phyloP scores from a whole-genome alignment of 2,329 filamentous ascomycete genomes.

The Paracorniculantispora psalliotae region DNA sequence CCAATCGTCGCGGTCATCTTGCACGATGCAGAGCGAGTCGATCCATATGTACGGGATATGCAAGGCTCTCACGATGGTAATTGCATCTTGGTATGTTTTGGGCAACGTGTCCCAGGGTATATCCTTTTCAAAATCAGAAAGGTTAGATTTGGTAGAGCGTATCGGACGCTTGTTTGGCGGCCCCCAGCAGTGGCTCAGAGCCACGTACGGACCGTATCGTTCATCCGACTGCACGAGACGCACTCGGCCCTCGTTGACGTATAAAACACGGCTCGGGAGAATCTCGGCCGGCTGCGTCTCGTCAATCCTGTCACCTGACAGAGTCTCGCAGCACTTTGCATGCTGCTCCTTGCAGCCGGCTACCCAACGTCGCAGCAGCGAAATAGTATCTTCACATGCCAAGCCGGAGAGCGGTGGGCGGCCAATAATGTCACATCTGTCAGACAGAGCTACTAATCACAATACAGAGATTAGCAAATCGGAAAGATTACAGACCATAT shows the following conservation, averaged over 20 bases:
- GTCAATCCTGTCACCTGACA: background rate
- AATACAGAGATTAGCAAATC: background rate
- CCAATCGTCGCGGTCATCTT: background rate
- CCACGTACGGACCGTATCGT: background rate
- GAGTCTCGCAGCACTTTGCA: background rate
- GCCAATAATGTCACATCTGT: background rate
- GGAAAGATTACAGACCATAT: background rate
- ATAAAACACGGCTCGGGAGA: background rate
- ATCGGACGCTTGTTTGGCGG: background rate
- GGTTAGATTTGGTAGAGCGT: background rate
- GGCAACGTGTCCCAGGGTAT: background rate
- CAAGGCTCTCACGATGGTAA: background rate
- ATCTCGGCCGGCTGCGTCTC: background rate
- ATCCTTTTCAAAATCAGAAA: background rate
- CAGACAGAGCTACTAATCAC: background rate
- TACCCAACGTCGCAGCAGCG: background rate
- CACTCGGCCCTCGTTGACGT: background rate
- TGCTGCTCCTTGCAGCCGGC: background rate
- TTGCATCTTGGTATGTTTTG: background rate
- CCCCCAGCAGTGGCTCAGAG: constrained; percentile 8
- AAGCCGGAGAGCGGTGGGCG: background rate
- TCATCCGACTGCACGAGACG: background rate
- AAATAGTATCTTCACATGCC: constrained; percentile 1
- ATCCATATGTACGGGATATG: background rate
- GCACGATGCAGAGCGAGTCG: background rate